A percentile compares a stretch with the other conserved stretches of the same genome.
These are phyloP conservation scores for Erythrobasidium hasegawianum DNA, from an alignment of 1,284 basidiomycete genomes.

Conservation along the genomic window DNA sequence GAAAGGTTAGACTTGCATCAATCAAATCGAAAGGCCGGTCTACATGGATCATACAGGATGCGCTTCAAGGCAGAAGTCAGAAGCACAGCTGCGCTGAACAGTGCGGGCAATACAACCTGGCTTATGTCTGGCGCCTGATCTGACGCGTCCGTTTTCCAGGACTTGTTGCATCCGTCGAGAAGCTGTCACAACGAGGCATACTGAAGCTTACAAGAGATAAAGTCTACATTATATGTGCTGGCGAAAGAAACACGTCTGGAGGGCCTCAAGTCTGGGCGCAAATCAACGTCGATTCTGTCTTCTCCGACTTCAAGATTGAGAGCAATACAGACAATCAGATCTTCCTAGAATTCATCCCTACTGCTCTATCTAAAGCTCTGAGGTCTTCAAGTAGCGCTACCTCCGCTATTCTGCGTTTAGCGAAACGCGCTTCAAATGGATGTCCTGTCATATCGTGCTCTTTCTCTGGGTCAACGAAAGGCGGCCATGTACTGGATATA, in stretches of 20 bases:
- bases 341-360: slow-evolving; percentile 46
- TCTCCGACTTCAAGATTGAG: slow-evolving; percentile 46
- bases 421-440: slow-evolving; percentile 42
- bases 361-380: slow-evolving; percentile 46
- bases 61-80: slow-evolving; percentile 35
- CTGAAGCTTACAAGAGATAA: slow-evolving; percentile 45
- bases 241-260: slow-evolving; percentile 35
- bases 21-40: background rate
- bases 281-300: slow-evolving; percentile 39
- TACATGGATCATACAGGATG: slow-evolving; percentile 6
- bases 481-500: slow-evolving; percentile 44
- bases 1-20: background rate
- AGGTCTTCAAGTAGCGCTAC: slow-evolving; percentile 43
- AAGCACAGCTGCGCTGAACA: slow-evolving; percentile 20
- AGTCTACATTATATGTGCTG: slow-evolving; percentile 46
- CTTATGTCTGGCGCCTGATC: background rate
- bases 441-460: slow-evolving; percentile 45
- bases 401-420: slow-evolving; percentile 44
- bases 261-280: slow-evolving; percentile 34
- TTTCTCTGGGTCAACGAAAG: slow-evolving; percentile 39
- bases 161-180: slow-evolving; percentile 42
- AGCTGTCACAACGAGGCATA: slow-evolving; percentile 46
- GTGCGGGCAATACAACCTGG: slow-evolving; percentile 3
- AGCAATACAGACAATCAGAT: slow-evolving; percentile 48
- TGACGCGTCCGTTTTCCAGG: slow-evolving; percentile 9